Conservation (phyloP, 2,329 filamentous ascomycete genomes). For the Dactylellina drechsleri region DNA sequence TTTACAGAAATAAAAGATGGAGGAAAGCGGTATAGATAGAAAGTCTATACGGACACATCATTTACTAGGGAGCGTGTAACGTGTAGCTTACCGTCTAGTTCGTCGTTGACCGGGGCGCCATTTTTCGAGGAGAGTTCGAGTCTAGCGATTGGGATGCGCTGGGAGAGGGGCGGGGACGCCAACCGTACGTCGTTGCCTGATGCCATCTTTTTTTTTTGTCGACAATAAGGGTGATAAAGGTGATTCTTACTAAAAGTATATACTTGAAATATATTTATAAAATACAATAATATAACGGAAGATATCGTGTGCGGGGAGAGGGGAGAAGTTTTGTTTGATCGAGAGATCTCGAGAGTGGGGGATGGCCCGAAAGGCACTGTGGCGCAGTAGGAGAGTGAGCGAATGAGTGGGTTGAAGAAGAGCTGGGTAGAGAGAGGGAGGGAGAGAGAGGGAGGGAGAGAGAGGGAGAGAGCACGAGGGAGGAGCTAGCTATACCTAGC, state of each 20-base stretch:
- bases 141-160: slow-evolving; percentile 54
- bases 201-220: slow-evolving; percentile 17
- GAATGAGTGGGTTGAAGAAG: not conserved
- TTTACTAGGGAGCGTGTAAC: not conserved
- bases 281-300: not conserved
- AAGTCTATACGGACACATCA: not conserved
- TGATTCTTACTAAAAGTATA: no score
- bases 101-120: slow-evolving; percentile 48
- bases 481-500: not conserved
- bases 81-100: slow-evolving; percentile 43
- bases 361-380: no score
- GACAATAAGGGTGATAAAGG: no score
- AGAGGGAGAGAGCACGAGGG: not conserved
- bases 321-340: not conserved
- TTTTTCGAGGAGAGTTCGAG: slow-evolving; percentile 52
- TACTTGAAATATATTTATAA: no score
- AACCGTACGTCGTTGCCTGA: slow-evolving; percentile 43
- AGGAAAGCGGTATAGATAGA: not conserved
- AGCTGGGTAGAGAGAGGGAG: not conserved
- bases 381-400: not conserved
- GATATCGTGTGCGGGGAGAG: not conserved
- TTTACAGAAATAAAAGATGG: not conserved
- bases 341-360: not conserved
- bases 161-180: slow-evolving; percentile 52
- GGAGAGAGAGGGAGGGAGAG: slow-evolving; percentile 1